These are phyloP conservation scores for Dictyophora rubrovolvata DNA, from an alignment of 768 basidiomycete genomes.

Conservation along the genomic window DNA sequence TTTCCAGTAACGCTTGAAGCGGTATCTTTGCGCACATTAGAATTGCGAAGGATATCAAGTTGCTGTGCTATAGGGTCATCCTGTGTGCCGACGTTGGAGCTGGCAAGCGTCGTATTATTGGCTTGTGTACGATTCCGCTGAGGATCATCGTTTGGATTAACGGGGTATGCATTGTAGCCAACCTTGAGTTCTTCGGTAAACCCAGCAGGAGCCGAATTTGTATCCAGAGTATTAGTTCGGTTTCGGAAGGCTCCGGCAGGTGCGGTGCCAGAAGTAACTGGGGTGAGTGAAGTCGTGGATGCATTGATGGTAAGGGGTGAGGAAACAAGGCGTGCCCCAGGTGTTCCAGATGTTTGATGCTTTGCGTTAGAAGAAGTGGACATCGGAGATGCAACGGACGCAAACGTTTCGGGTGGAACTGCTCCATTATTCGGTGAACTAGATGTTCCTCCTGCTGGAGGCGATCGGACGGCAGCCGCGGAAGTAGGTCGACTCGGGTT, in stretches of 20 bases:
- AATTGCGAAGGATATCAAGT: constrained; percentile 40
- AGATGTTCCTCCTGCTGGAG: neutral
- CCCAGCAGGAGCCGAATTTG: constrained; percentile 32
- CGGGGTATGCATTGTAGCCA: constrained; percentile 55
- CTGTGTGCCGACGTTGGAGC: constrained; percentile 29
- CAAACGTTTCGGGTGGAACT: neutral
- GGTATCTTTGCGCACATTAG: neutral
- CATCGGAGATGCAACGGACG: neutral
- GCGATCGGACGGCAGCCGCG: neutral
- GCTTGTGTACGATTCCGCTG: constrained; percentile 28
- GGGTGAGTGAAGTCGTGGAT: constrained; percentile 6
- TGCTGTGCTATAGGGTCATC: constrained; percentile 58
- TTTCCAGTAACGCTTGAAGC: constrained; percentile 13
- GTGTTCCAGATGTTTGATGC: neutral
- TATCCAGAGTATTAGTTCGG: neutral
- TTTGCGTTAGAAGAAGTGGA: neutral
- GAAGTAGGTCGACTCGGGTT: constrained; percentile 1
- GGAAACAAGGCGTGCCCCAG: neutral
- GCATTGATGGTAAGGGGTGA: neutral
- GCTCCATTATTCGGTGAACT: neutral
- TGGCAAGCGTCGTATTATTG: constrained; percentile 5
- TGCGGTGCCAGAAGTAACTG: constrained; percentile 15
- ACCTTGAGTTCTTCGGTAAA: constrained; percentile 63
- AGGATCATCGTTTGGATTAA: constrained; percentile 58
- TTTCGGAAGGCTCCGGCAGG: constrained; percentile 23